A percentile compares a stretch with the other conserved stretches of the same genome.
phyloP scores from a whole-genome alignment of 2,329 filamentous ascomycete genomes.

The Diaporthe ampelina region DNA sequence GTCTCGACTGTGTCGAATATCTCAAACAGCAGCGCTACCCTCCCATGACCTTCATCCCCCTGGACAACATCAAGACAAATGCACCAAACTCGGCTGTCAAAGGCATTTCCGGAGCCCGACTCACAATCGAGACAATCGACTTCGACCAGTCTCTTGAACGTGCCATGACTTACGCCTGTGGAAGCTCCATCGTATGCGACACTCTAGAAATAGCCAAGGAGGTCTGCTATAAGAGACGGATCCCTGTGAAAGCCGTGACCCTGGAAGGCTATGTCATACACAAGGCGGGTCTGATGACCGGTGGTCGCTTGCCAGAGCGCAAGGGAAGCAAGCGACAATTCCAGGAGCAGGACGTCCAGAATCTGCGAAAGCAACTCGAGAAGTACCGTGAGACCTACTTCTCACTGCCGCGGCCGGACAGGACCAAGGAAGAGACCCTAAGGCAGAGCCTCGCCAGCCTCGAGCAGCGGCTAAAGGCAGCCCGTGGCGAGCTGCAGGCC shows the following conservation, averaged over 20 bases:
- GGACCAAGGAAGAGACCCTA: constrained; percentile 83
- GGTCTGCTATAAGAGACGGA: constrained; percentile 85
- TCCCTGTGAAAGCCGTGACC: constrained; percentile 94
- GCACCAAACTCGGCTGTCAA: constrained; percentile 92
- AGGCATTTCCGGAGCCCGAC: constrained; percentile 85
- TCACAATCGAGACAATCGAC: constrained; percentile 96
- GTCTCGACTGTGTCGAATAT: constrained; percentile 93
- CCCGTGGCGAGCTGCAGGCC: constrained; percentile 81
- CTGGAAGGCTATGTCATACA: constrained; percentile 97
- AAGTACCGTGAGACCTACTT: constrained; percentile 84
- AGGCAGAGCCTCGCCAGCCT: constrained; percentile 85
- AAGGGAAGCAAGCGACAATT: constrained; percentile 85
- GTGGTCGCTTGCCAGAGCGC: constrained; percentile 84
- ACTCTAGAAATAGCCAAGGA: constrained; percentile 87
- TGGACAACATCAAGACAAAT: constrained; percentile 97
- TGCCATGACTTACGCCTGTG: constrained; percentile 94
- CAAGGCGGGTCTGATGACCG: constrained; percentile 96
- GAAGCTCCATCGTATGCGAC: constrained; percentile 95
- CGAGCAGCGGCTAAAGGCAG: constrained; percentile 80
- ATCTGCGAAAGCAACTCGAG: constrained; percentile 81
- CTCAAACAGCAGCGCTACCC: constrained; percentile 90
- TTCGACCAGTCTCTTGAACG: constrained; percentile 91
- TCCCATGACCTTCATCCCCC: constrained; percentile 93
- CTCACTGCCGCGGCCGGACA: constrained; percentile 83
- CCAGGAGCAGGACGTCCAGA: constrained; percentile 90